phyloP scores from a whole-genome alignment of 2,329 filamentous ascomycete genomes.

The Calonectria ilicicola region DNA sequence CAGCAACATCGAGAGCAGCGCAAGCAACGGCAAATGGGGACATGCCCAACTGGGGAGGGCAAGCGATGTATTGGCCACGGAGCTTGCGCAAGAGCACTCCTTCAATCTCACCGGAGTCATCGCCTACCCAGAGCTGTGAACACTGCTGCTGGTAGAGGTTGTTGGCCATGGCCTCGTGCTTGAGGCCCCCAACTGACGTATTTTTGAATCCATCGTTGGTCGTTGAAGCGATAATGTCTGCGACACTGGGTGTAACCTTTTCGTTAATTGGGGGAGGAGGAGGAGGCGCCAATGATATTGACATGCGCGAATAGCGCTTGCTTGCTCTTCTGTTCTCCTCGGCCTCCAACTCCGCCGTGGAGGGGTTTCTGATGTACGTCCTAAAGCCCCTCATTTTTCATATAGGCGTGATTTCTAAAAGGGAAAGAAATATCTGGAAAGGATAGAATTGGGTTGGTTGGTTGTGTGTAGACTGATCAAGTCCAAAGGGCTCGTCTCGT shows the following conservation, averaged over 20 bases:
- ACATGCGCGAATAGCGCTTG: slow-evolving; percentile 29
- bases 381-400: slow-evolving; percentile 66
- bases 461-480: neutral
- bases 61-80: slow-evolving; percentile 78
- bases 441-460: neutral
- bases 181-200: slow-evolving; percentile 76
- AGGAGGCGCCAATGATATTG: slow-evolving; percentile 34
- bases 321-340: slow-evolving; percentile 31
- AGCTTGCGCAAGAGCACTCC: slow-evolving; percentile 79
- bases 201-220: slow-evolving; percentile 58
- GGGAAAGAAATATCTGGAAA: neutral
- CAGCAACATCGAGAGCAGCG: slow-evolving; percentile 77
- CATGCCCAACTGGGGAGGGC: slow-evolving; percentile 72
- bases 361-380: slow-evolving; percentile 70
- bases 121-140: slow-evolving; percentile 78
- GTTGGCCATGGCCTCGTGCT: slow-evolving; percentile 86
- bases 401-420: neutral
- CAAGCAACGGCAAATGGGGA: slow-evolving; percentile 75
- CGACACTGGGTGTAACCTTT: slow-evolving; percentile 55
- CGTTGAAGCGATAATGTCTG: slow-evolving; percentile 62
- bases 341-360: slow-evolving; percentile 27
- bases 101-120: slow-evolving; percentile 75
- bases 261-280: slow-evolving; percentile 49
- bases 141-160: slow-evolving; percentile 86
- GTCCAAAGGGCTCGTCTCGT: slow-evolving; percentile 5